These are phyloP conservation scores for Echites panduratus DNA, from an alignment of 257 asterid species.

Conservation along the genomic window DNA sequence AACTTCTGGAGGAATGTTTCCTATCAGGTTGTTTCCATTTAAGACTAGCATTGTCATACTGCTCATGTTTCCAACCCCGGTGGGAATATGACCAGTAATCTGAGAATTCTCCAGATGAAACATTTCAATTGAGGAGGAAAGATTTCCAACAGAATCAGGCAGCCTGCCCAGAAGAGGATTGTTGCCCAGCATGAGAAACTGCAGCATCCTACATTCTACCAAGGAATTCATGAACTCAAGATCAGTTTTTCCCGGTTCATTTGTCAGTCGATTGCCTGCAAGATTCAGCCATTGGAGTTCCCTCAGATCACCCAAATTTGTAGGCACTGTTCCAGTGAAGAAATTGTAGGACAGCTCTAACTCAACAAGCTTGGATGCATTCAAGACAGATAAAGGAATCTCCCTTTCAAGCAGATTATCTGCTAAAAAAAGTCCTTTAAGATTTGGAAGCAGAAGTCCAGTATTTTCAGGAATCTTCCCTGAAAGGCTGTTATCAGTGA, in stretches of 20 bases:
- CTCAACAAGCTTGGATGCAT: conserved; percentile 1
- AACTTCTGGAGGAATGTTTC: conserved; percentile 14
- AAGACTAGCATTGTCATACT: conserved; percentile 1
- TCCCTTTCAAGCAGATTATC: conserved; percentile 17
- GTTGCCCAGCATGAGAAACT: background rate
- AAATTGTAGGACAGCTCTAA: conserved; percentile 12
- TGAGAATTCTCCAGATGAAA: background rate
- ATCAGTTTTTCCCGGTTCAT: conserved; percentile 1
- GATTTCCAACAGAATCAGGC: conserved; percentile 31
- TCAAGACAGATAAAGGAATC: conserved; percentile 17
- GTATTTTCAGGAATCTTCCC: background rate
- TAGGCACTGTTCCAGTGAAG: conserved; percentile 27
- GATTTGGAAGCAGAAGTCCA: background rate
- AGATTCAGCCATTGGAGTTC: conserved; percentile 21
- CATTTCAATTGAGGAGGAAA: conserved; percentile 22
- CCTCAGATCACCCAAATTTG: conserved; percentile 27
- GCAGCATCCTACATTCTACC: conserved; percentile 13
- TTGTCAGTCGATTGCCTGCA: conserved; percentile 20
- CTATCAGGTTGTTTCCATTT: conserved; percentile 4
- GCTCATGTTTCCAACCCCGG: conserved; percentile 30
- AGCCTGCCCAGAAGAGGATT: conserved; percentile 23
- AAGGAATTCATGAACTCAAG: conserved; percentile 16
- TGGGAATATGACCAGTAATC: conserved; percentile 29
- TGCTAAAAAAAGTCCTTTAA: background rate
- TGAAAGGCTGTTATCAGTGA: background rate